A percentile compares a stretch with the other conserved stretches of the same genome.
These are phyloP conservation scores for Aspergillus pseudoglaucus DNA, from an alignment of 2,329 filamentous ascomycete species.

Conservation along the genomic window DNA sequence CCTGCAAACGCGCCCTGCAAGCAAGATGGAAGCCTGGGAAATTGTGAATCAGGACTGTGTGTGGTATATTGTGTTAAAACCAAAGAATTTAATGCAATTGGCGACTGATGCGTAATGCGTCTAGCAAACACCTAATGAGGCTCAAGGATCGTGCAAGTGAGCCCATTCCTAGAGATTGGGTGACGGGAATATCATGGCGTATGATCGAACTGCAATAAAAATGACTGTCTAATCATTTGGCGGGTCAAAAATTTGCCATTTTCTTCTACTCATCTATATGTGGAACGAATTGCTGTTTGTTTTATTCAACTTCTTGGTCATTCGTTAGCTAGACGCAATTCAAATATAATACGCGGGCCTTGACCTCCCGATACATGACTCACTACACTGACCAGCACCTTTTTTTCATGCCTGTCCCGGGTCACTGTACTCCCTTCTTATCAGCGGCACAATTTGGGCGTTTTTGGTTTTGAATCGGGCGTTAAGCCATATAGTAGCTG, in stretches of 20 bases:
- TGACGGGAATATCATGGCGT: neutral
- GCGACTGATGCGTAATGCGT: neutral
- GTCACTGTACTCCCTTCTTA: no score
- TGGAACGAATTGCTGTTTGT: neutral
- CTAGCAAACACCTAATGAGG: neutral
- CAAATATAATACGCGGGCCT: neutral
- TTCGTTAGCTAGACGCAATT: neutral
- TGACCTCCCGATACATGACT: no score
- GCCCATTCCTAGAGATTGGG: neutral
- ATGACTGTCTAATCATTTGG: neutral
- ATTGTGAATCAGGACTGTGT: constrained; percentile 1
- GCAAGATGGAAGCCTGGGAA: constrained; percentile 2
- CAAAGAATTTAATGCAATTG: neutral
- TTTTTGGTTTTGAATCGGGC: no score
- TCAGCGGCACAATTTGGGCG: no score
- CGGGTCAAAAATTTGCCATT: neutral
- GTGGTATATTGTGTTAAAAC: constrained; percentile 2
- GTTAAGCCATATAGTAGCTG: no score
- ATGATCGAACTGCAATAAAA: neutral
- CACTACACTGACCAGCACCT: no score
- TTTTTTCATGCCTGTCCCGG: no score
- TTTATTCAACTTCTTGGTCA: neutral
- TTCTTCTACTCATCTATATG: neutral
- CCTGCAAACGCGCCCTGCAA: constrained; percentile 1
- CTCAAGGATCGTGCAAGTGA: neutral